Base-by-base conservation (phyloP, 768 basidiomycete genomes). In the Pulveroboletus frians region DNA sequence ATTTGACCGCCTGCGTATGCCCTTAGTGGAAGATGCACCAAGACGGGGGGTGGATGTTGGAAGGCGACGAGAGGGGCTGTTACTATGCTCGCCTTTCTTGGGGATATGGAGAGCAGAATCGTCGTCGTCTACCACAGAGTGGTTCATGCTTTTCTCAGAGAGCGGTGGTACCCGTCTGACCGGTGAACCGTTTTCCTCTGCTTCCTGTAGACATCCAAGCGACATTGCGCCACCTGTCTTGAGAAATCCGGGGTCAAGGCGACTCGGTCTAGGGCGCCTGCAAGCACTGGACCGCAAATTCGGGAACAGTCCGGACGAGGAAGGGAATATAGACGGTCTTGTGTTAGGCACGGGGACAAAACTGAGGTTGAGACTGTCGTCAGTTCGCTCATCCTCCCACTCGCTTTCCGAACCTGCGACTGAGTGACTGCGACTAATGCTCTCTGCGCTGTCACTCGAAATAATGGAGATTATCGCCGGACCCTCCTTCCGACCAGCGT, bases 361-460 rank as follows among this genome's bases (percentile, higher is more conserved):
- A 62, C 75, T 81, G 51, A 83, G 49, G 55, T 73, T 79, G 57
- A 86, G 61, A 61, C 84, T 88, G 43, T 88, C 88, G 8, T 92
- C 88, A 1, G 85, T 88, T 69, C 79, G 86, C 61, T 91, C 88
- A 61, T 92, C 88, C 67, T 92, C 89, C 89, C 90, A 92, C 49
- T 92, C 89, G 64, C 85, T 89, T 57, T 91, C 88, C 5, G 86
- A 88, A 6, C 81, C 76, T 39, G 81, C 77, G 20, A 76, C 65
- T 4, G 83, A 82, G 31, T 68, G 61, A 39, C 57, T 55, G 30
- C 64, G 68, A 31, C 52, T 51, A 41, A 68, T 56, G 38, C 65
- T 66, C 35, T 65, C 65, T 32, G 55, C 39, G 29, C 60, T 74
- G 49, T 81, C 71, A 15, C 64, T 66, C 13, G 73, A 56, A 34